These are phyloP conservation scores for Balakata baccata DNA, from an alignment of 345 rosid genomes.

Conservation along the genomic window DNA sequence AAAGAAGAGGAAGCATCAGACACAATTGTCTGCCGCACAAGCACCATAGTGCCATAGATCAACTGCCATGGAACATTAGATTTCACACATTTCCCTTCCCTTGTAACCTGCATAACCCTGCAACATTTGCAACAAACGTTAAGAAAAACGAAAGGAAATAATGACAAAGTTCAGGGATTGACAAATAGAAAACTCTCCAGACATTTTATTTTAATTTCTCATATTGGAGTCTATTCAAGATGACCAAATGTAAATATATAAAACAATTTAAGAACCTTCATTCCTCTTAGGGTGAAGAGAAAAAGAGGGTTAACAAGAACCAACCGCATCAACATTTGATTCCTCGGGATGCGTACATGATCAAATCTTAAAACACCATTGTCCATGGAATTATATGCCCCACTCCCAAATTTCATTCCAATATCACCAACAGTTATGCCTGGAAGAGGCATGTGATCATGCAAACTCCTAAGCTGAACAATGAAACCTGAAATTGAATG, in stretches of 20 bases:
- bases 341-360: conserved; percentile 85
- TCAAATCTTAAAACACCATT: conserved; percentile 90
- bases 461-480: conserved; percentile 89
- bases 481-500: conserved; percentile 68
- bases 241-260: background rate
- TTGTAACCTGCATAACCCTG: conserved; percentile 87
- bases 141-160: background rate
- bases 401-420: conserved; percentile 88
- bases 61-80: conserved; percentile 89
- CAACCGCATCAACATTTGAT: conserved; percentile 95
- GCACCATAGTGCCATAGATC: conserved; percentile 95
- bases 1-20: conserved; percentile 81
- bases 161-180: background rate
- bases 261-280: background rate
- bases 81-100: conserved; percentile 73
- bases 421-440: conserved; percentile 91
- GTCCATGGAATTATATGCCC: conserved; percentile 93
- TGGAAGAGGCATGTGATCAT: conserved; percentile 94
- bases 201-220: background rate
- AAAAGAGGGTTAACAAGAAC: conserved; percentile 25
- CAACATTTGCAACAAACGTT: conserved; percentile 30
- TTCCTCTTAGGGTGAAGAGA: background rate
- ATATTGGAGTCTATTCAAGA: background rate
- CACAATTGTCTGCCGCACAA: conserved; percentile 81
- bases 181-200: background rate